phyloP scores from a whole-genome alignment of 805 yeast genomes.

The Myxozyma mucilagina region DNA sequence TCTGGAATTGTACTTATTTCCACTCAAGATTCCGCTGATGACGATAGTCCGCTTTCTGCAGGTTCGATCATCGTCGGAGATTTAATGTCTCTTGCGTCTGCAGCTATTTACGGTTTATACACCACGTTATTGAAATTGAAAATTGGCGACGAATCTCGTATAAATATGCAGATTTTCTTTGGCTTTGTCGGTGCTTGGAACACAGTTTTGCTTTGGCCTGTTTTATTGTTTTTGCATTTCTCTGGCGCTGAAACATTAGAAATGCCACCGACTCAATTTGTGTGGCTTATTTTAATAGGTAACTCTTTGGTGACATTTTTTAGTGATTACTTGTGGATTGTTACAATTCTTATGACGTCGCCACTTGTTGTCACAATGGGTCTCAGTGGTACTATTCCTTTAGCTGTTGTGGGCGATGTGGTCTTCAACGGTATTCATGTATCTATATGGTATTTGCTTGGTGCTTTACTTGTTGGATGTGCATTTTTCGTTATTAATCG shows the following conservation, averaged over 20 bases:
- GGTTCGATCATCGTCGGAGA: slow-evolving; percentile 62
- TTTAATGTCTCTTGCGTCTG: slow-evolving; percentile 75
- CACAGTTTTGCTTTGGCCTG: slow-evolving; percentile 76
- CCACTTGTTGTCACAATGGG: slow-evolving; percentile 97
- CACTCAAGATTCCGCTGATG: slow-evolving; percentile 54
- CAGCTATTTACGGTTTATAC: slow-evolving; percentile 87
- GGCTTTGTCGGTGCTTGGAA: slow-evolving; percentile 94
- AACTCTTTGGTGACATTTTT: slow-evolving; percentile 80
- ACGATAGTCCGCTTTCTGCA: slow-evolving; percentile 27
- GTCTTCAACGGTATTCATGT: slow-evolving; percentile 64
- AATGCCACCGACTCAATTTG: slow-evolving; percentile 58
- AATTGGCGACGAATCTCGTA: slow-evolving; percentile 69
- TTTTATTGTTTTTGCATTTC: slow-evolving; percentile 63
- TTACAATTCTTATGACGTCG: slow-evolving; percentile 87
- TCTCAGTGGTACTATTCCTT: slow-evolving; percentile 85
- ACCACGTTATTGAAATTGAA: slow-evolving; percentile 77
- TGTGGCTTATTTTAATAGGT: slow-evolving; percentile 54
- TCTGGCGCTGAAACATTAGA: slow-evolving; percentile 69
- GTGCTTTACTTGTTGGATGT: slow-evolving; percentile 75
- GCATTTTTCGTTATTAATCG: slow-evolving; percentile 84
- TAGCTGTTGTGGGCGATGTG: slow-evolving; percentile 90
- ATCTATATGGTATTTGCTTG: slow-evolving; percentile 64
- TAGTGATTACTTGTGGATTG: slow-evolving; percentile 94
- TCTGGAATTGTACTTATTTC: slow-evolving; percentile 81
- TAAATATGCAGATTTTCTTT: slow-evolving; percentile 85